Evolutionary conservation across 306 rosid species (phyloP), one percentile per base, ranked within the genome.

Genomic region (Hippophae rhamnoides): DNA sequence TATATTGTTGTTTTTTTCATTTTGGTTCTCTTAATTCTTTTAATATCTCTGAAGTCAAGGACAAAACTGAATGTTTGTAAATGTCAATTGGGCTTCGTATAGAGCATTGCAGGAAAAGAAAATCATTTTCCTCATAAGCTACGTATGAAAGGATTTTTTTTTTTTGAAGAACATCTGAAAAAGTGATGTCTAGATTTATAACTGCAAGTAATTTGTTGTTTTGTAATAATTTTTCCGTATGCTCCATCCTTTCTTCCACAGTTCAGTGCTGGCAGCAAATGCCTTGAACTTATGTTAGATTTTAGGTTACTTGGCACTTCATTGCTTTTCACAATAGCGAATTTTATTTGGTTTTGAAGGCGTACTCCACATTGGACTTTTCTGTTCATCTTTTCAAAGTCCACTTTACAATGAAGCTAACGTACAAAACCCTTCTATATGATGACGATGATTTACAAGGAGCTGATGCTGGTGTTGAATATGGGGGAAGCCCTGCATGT

Each of bases 401-500:
- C 71, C 84, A 68, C 65, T 78, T 81, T 69, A 76, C 89, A 46
- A 92, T 87, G 99, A 92, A 86, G 93, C 82, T 88, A 63, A 92
- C 99, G 42, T 92, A 79, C 79, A 83, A 73, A 85, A 83, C 94
- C 31, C 69, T 83, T 74, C 79, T 85, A 50, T 82, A 50, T 74
- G 96, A 88, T 13, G 99, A 83, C 2, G 74, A 78, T 62, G 81
- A 72, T 44, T 69, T 73, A 62, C 84, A 73, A 81, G 71, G 76
- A 71, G 75, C 54, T 62, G 78, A 71, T 76, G 61, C 79, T 60
- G 81, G 72, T 69, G 50, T 62, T 65, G 43, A 79, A 47, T 68
- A 80, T 70, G 85, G 56, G 43, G 75, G 62, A 47, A 78, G 77
- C 66, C 69, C 70, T 74, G 62, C 66, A 54, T 72, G 61, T 62